Evolutionary conservation across 257 asterid genomes (phyloP), one percentile per base, ranked within the genome.

Genomic region (Solanum sitiens): DNA sequence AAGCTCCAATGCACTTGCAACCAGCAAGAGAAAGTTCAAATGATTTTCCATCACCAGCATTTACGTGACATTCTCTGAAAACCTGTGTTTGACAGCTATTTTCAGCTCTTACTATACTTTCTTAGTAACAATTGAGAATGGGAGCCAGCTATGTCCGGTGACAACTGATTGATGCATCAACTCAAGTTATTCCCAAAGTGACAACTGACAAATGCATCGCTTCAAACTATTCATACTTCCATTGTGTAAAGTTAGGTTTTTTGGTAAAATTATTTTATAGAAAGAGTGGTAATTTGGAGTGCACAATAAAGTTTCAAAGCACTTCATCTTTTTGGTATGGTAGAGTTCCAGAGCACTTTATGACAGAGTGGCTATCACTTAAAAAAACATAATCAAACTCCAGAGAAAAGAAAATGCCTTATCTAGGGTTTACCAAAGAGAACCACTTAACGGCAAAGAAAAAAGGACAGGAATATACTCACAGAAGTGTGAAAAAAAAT

Each of bases 1-100:
- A 96, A 84, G 99, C 99, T 74, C 99, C 98, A 73, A 96, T 94
- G 90, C 99, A 96, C 90, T 96, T 96, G 93, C 94, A 95, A 73
- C 98, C 93, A 86, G 92, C 89, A 47, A 95, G 98, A 70, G 94
- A 86, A 70, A 96, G 98, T 91, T 94, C 99, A 85, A 88, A 96
- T 5, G 96, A 91, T 42, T 91, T 91, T 80, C 98, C 99, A 76
- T 93, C 88, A 33, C 79, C 91, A 72, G 91, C 95, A 74, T 63
- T 13, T 83, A 63, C n/a, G 8, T 93, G 95, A 59, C 98, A 91
- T 91, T 95, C 98, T 89, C 94, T 95, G 86, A 96, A 95, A 87
- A 94, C 83, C 99, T 97, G 94, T 56, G 86, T 75, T 80, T 76
- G 15, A 14, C 83, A 75, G 18, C 76, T 61, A 76, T 42, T 32